Evolutionary conservation across 495 filamentous ascomycete species (phyloP).

Genomic region (Hyaloscypha bicolor): DNA sequence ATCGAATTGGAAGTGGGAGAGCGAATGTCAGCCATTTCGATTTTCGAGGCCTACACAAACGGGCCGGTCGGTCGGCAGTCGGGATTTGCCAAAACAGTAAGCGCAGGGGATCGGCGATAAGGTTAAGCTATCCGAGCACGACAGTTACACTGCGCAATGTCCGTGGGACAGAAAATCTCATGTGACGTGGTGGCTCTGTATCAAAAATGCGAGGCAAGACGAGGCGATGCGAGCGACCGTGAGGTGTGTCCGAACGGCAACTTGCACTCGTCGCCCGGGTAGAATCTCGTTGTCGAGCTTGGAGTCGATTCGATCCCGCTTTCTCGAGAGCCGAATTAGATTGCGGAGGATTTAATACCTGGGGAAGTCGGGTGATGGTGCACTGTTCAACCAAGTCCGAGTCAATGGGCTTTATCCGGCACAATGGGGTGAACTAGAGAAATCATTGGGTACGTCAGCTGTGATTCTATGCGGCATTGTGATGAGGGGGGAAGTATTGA

Average conservation of each 20-base stretch:
- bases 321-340: neutral
- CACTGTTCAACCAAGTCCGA: neutral
- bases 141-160: neutral
- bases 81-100: neutral
- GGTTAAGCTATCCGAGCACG: conserved; percentile 4
- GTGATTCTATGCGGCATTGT: neutral
- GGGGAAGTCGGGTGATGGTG: neutral
- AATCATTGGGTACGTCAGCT: neutral
- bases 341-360: neutral
- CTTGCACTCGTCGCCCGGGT: neutral
- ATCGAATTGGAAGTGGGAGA: conserved; percentile 43
- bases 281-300: neutral
- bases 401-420: neutral
- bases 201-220: neutral
- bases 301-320: neutral
- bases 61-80: neutral
- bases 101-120: conserved; percentile 9
- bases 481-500: neutral
- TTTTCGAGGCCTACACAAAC: neutral
- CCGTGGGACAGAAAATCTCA: neutral
- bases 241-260: neutral
- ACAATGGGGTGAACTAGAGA: neutral
- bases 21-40: conserved; percentile 36
- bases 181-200: neutral
- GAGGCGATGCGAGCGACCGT: neutral